Base-by-base conservation (phyloP, 257 asterid genomes). In the Lavandula angustifolia region DNA sequence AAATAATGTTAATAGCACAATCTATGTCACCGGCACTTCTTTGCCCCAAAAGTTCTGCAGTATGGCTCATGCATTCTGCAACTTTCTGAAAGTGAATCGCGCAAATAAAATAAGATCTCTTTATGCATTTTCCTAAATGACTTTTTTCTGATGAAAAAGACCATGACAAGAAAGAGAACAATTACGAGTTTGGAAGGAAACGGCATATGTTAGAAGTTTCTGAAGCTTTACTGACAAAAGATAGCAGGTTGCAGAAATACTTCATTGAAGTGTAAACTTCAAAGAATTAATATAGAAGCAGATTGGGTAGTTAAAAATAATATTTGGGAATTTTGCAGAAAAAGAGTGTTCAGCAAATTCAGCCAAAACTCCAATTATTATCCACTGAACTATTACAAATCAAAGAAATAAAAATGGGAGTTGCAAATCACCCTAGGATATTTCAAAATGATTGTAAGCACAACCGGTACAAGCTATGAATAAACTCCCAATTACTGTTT, bases 11-110 rank as follows among this genome's bases (percentile, higher is more conserved):
- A 80, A 84, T 56, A 50, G 95, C 97, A 74, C 64, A 69, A 32
- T 86, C 95, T 13, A 79, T 64, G 76, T 84, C 95, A 79, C 67
- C 66, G 49, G 79, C 41, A 54, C 68, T 87, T 76, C 82, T 76
- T 68, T 70, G 84, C 52, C 67, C 71, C 80, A 89, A 65, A 72
- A 79, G 80, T 52, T 86, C 90, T 44, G 81, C 75, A 73, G 79
- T 86, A 73, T 73, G 87, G 70, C 79, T 77, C 73, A 82, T 75
- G 80, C 82, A 80, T 18, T 79, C 88, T 10, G 81, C 80, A 67
- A 81, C 86, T 91, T 77, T 94, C 99, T 94, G 83, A 73, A 54
- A 75, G 51, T 54, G 75, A 79, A 37, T 16, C 61, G 64, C 14
- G 33, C 42, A 70, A 60, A 53, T 13, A 67, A 65, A 41, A 46